Conservation (phyloP, 192 early-diverging fungal species). For the Haplosporangium gracile region DNA sequence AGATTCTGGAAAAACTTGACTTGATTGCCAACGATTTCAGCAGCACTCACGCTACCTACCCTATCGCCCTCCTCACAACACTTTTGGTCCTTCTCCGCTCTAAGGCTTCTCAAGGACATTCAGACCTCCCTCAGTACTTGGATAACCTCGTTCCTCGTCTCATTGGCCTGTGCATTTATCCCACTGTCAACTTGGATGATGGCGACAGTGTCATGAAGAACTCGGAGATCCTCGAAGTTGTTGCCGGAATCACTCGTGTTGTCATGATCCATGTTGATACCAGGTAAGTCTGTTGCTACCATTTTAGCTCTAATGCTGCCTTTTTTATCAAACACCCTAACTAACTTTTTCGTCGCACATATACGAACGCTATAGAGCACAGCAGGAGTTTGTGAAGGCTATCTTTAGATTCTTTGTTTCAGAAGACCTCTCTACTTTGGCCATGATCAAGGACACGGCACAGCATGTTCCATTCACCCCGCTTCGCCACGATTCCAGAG, state of each 20-base stretch:
- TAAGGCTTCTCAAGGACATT: constrained; percentile 51
- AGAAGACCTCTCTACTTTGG: constrained; percentile 49
- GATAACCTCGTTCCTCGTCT: constrained; percentile 56
- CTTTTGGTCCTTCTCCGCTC: constrained; percentile 57
- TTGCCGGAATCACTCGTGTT: constrained; percentile 58
- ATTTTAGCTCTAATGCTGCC: not conserved
- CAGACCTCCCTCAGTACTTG: constrained; percentile 59
- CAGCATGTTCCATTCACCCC: constrained; percentile 38
- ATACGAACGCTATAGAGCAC: constrained; percentile 28
- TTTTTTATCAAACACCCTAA: not conserved
- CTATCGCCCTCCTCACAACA: constrained; percentile 59
- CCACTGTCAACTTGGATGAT: constrained; percentile 47
- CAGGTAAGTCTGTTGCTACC: constrained; percentile 43
- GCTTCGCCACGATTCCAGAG: constrained; percentile 18
- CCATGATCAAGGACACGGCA: constrained; percentile 4
- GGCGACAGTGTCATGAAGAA: constrained; percentile 38
- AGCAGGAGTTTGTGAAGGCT: constrained; percentile 56
- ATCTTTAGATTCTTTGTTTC: constrained; percentile 62
- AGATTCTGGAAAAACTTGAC: constrained; percentile 67
- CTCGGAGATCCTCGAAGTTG: constrained; percentile 50
- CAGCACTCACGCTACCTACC: constrained; percentile 57
- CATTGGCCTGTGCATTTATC: constrained; percentile 55
- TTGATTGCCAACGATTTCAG: constrained; percentile 30
- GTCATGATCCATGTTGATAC: constrained; percentile 60
- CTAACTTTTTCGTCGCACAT: not conserved